Evolutionary conservation across 1,284 basidiomycete species (phyloP), one percentile per base, ranked within the genome.

Genomic region (Sutorius eximius): DNA sequence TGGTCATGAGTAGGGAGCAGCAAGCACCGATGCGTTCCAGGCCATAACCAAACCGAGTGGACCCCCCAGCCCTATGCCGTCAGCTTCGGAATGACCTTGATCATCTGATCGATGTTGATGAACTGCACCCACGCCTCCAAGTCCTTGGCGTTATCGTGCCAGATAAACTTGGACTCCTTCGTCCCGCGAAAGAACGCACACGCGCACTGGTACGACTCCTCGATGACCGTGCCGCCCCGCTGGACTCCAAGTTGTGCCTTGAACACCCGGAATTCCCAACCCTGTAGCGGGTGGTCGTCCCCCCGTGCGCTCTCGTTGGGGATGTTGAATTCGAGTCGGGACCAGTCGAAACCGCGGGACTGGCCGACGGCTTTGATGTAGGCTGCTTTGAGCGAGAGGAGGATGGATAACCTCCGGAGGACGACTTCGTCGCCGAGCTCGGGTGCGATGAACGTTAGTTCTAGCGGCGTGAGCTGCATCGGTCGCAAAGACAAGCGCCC

Each of bases 251-350:
- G 77, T 51, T 81, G 79, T n/a, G 86, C 81, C 57, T 80, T 80
- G 77, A 88, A 92, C 34, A 91, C 75, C 12, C 89, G 81, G 71
- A 92, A 91, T 67, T 92, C 90, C 89, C 89, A 92, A 0, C 90
- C 89, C 18, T 77, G 75, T 1, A 92, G 73, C 0, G 81, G 78
- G 49, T 82, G 78, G 3, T 82, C 81, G 67, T 92, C 90, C 2
- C 85, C 86, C 1, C 71, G 77, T 13, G 85, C 85, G 9, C 70
- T 77, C 56, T 82, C 74, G 30, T 78, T 77, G 0, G 84, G 82
- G 46, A 91, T 80, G 69, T 90, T 82, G 75, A 89, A 89, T 61
- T 91, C 86, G 59, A 92, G 82, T 1, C 89, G 83, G 5, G 85
- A 82, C 73, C 80, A 88, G 72, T 91, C 89, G 68, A 91, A 91